Conservation (phyloP, 2,329 filamentous ascomycete species). For the Aquanectria penicillioides region DNA sequence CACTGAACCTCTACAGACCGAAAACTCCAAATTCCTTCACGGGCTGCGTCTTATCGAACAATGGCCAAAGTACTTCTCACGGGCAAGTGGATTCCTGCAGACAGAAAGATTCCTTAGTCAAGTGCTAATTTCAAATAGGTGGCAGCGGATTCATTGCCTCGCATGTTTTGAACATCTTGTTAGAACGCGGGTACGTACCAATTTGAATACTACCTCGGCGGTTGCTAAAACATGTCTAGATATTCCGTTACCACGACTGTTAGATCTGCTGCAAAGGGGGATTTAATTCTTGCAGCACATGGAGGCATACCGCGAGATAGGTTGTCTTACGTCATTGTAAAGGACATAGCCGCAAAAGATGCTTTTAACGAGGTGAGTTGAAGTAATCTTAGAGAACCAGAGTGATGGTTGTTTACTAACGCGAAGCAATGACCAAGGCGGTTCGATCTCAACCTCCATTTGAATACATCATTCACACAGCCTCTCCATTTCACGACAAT, state of each 20-base stretch:
- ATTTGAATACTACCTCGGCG: not conserved
- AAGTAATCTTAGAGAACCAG: no score
- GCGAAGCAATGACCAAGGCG: not conserved
- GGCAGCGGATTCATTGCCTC: conserved; percentile 4
- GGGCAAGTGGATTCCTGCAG: not conserved
- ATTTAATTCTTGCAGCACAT: not conserved
- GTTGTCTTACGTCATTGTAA: not conserved
- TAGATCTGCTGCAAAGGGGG: not conserved
- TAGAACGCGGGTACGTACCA: not conserved
- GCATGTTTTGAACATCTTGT: not conserved
- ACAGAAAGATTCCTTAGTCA: no score
- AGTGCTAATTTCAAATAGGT: not conserved
- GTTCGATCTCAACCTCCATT: not conserved
- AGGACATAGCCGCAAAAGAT: conserved; percentile 43
- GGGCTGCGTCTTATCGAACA: no score
- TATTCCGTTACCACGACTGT: not conserved
- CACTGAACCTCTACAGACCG: no score
- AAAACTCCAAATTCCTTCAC: no score
- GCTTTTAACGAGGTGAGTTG: conserved; percentile 36
- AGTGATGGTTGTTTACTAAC: not conserved
- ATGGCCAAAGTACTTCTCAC: conserved; percentile 3
- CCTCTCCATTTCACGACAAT: conserved; percentile 1
- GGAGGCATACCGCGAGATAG: not conserved
- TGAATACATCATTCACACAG: conserved; percentile 9
- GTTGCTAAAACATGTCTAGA: not conserved